phyloP scores from a whole-genome alignment of 768 basidiomycete species.

The Pleurotus platypus region DNA sequence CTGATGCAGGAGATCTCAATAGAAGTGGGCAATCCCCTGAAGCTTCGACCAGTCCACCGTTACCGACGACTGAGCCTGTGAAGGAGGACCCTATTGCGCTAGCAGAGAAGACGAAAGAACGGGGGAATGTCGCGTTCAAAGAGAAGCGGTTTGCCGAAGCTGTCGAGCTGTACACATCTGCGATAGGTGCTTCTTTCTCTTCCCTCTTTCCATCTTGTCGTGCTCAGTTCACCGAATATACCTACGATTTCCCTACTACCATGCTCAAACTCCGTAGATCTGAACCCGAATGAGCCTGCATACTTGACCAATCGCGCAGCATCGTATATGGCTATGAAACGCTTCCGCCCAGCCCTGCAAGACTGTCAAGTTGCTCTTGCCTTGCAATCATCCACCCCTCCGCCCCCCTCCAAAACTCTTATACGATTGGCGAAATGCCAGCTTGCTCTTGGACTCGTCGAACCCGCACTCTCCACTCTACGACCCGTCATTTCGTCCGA shows the following conservation, averaged over 20 bases:
- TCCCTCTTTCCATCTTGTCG: conserved; percentile 6
- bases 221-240: not conserved
- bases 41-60: conserved; percentile 17
- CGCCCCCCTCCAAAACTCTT: conserved; percentile 64
- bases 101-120: conserved; percentile 67
- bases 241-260: conserved; percentile 5
- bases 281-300: conserved; percentile 63
- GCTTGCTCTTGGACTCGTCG: conserved; percentile 68
- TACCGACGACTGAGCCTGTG: not conserved
- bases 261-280: conserved; percentile 31
- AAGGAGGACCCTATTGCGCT: conserved; percentile 36
- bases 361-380: conserved; percentile 77
- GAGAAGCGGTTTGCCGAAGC: conserved; percentile 61
- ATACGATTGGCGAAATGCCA: conserved; percentile 83
- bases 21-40: conserved; percentile 11
- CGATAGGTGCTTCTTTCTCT: conserved; percentile 49
- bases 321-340: conserved; percentile 78
- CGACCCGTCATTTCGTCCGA: conserved; percentile 60
- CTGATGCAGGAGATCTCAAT: not conserved
- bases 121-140: conserved; percentile 76
- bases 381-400: conserved; percentile 55
- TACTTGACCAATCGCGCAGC: conserved; percentile 87
- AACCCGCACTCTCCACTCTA: conserved; percentile 64
- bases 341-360: conserved; percentile 66
- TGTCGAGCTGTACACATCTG: conserved; percentile 71